phyloP scores from a whole-genome alignment of 202 grass and related monocot genomes.

The Musa balbisiana region DNA sequence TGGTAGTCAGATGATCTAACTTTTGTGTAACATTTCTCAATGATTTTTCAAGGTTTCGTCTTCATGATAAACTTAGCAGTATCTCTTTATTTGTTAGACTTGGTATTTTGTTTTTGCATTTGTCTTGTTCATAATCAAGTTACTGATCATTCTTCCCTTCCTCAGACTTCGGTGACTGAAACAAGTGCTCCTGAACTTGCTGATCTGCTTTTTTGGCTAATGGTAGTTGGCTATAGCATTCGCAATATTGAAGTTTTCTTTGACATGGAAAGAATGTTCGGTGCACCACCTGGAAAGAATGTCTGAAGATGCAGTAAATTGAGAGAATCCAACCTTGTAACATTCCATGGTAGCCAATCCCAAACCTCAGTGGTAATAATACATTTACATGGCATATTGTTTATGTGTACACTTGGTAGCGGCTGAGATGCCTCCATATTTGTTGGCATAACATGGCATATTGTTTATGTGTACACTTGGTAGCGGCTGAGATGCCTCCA shows the following conservation, averaged over 20 bases:
- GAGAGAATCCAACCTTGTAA: not conserved
- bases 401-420: not conserved
- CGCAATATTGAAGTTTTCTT: conserved; percentile 80
- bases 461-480: not conserved
- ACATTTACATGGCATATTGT: not conserved
- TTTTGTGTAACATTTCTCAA: no score
- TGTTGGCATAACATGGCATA: not conserved
- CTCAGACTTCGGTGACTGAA: conserved; percentile 57
- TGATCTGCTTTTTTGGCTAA: conserved; percentile 81
- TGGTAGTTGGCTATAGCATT: conserved; percentile 85
- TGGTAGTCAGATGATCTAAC: no score
- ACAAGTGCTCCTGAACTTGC: conserved; percentile 62
- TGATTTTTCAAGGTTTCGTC: no score
- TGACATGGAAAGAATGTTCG: conserved; percentile 82
- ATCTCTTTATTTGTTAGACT: not conserved
- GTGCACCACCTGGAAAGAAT: conserved; percentile 58
- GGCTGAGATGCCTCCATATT: not conserved
- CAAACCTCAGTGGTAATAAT: not conserved
- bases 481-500: not conserved
- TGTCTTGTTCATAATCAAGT: not conserved
- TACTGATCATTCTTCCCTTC: not conserved
- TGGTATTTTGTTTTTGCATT: not conserved
- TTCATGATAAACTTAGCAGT: no score
- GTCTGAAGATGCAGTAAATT: conserved; percentile 13
- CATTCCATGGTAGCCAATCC: not conserved